Evolutionary conservation across 83 land plant genomes (phyloP), one percentile per base, ranked within the genome.

Genomic region (Picea abies): DNA sequence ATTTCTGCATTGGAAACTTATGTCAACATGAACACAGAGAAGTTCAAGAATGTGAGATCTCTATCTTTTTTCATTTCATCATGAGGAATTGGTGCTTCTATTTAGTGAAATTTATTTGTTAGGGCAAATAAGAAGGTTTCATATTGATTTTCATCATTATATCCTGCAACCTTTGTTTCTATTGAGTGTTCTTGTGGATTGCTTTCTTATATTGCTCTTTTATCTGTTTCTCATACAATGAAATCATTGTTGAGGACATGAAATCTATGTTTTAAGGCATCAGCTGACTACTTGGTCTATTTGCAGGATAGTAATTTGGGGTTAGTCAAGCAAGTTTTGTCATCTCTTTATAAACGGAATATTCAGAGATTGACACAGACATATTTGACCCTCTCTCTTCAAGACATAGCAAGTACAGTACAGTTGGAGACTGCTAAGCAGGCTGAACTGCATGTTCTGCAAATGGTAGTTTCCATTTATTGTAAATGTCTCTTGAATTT

Each of bases 291-390:
- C 1, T 44, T 58, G 58, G 77, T 73, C 11, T 73, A 2, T 83
- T 83, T 77, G 77, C 97, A 98, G 99, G 99, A 98, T 87, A 96
- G 83, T 67, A 98, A 98, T 83, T 69, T 96, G 80, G 99, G 99
- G 44, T 82, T 98, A 77, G 99, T 94, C 22, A 98, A 94, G 87
- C 99, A 98, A 88, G 99, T 94, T 78, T 84, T 94, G 17, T 86
- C 99, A 41, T 98, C 99, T 60, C 84, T 98, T 79, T 93, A 92
- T 80, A 98, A 96, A 84, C 92, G 97, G 26, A 98, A 96, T 84
- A 98, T 98, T 52, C 99, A 98, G 84, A 88, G 96, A 79, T 81
- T 98, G 69, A 98, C 99, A 29, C 99, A 98, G 79, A 98, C 99
- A 41, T 98, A 91, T 85, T 80, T 98, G 72, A 98, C 99, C 67